Evolutionary conservation across 768 basidiomycete species (phyloP).

Genomic region (Russula earlei): DNA sequence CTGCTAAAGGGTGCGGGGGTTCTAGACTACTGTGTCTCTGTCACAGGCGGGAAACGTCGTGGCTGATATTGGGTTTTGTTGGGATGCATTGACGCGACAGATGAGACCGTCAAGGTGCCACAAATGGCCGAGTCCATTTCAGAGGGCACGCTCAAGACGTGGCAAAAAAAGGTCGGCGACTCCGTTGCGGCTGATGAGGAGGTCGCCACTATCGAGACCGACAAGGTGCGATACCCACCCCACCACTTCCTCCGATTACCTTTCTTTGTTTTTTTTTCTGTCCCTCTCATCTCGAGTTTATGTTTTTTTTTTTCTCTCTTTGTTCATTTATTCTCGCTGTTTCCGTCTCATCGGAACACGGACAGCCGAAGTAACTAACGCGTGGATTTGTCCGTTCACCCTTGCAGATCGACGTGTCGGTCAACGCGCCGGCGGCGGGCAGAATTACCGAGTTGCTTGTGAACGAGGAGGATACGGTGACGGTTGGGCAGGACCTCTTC

Average conservation of each 20-base stretch:
- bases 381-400: neutral
- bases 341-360: neutral
- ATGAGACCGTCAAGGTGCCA: conserved; percentile 88
- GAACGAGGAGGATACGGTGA: conserved; percentile 88
- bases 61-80: conserved; percentile 1
- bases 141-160: conserved; percentile 92
- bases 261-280: neutral
- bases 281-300: neutral
- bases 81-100: conserved; percentile 27
- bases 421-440: conserved; percentile 85
- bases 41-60: neutral
- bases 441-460: conserved; percentile 81
- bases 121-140: conserved; percentile 99
- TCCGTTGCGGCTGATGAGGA: conserved; percentile 88
- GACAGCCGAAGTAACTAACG: no score
- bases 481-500: conserved; percentile 91
- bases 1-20: conserved; percentile 54
- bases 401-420: conserved; percentile 86
- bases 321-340: neutral
- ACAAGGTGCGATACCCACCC: conserved; percentile 58
- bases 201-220: conserved; percentile 95
- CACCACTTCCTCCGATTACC: neutral
- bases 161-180: conserved; percentile 91
- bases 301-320: neutral
- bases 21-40: neutral